Evolutionary conservation across 2,329 filamentous ascomycete genomes (phyloP), one percentile per base, ranked within the genome.

Genomic region (Fulvia fulva): DNA sequence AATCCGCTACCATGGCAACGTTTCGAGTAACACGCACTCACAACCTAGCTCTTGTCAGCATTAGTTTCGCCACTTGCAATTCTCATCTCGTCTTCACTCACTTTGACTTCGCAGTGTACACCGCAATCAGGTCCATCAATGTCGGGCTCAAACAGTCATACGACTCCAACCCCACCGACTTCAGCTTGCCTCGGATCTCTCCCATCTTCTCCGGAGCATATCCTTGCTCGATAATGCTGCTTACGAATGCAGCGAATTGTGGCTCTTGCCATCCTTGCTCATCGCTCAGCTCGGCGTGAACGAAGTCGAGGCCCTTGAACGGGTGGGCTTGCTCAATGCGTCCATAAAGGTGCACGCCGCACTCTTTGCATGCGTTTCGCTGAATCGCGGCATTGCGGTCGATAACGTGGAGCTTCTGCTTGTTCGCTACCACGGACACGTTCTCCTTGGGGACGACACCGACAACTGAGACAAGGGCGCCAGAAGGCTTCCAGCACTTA

Each of bases 231-330:
- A 88, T 87, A 58, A 88, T 83, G 56, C 81, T 85, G 34, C 81
- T 84, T 41, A 88, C 85, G 60, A 88, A 89, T 0, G 81, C 86
- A 1, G 86, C 86, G 64, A 88, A 89, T 68, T 88, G 85, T 6
- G 85, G 85, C 74, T 87, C 86, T 73, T 88, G 85, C 85, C 86
- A 88, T n/a, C 85, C 85, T 69, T 81, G 78, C 55, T 80, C 72
- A 52, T 80, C 75, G 19, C 80, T 82, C 46, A 89, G 74, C 73
- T 89, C 86, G 1, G 77, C 77, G 71, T 88, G 86, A 11, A 88
- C 83, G 70, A 88, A 88, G 70, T 87, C 85, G n/a, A 88, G 76
- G 0, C 86, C 86, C 71, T 84, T 82, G 77, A 89, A 88, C 0
- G 85, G 74, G 67, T 88, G 86, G 1, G 85, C 82, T 60, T 77